A percentile compares a stretch with the other conserved stretches of the same genome.
Evolutionary conservation across 345 rosid species (phyloP).

Genomic region (Gossypium raimondii): DNA sequence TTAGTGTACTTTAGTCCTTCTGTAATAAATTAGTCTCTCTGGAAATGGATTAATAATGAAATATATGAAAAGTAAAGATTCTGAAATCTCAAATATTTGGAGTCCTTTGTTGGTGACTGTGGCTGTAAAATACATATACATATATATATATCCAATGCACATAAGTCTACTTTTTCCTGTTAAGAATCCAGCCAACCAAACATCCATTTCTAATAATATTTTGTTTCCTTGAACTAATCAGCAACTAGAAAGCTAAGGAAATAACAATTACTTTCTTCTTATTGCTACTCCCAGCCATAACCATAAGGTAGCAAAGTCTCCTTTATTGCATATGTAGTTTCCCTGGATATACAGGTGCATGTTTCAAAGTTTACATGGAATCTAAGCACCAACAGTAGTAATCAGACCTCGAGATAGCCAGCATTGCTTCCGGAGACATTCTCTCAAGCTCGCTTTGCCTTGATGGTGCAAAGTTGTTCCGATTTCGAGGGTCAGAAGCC

Average conservation of each 20-base stretch:
- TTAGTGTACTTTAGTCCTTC: not conserved
- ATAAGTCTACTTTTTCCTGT: too few species aligned
- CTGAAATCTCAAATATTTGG: too few species aligned
- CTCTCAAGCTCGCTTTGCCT: constrained; percentile 81
- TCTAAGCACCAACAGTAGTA: constrained; percentile 94
- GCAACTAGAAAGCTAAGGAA: not conserved
- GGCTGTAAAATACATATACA: too few species aligned
- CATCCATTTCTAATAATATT: not conserved
- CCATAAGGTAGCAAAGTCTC: too few species aligned
- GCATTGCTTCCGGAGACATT: constrained; percentile 67
- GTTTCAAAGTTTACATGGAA: constrained; percentile 18
- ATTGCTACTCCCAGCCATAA: constrained; percentile 7
- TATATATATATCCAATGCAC: too few species aligned
- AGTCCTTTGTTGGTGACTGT: too few species aligned
- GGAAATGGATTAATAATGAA: not conserved
- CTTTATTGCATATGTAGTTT: too few species aligned
- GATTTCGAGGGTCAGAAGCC: constrained; percentile 67
- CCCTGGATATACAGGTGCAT: not conserved
- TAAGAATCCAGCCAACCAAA: too few species aligned
- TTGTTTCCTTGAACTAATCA: not conserved
- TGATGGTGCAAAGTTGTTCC: constrained; percentile 63
- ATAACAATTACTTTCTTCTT: constrained; percentile 6
- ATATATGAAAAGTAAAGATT: too few species aligned
- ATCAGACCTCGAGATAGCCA: constrained; percentile 69
- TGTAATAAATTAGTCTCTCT: not conserved